A percentile compares a stretch with the other conserved stretches of the same genome.
These are phyloP conservation scores for Eucommia ulmoides DNA, from an alignment of 257 asterid genomes.

Conservation along the genomic window DNA sequence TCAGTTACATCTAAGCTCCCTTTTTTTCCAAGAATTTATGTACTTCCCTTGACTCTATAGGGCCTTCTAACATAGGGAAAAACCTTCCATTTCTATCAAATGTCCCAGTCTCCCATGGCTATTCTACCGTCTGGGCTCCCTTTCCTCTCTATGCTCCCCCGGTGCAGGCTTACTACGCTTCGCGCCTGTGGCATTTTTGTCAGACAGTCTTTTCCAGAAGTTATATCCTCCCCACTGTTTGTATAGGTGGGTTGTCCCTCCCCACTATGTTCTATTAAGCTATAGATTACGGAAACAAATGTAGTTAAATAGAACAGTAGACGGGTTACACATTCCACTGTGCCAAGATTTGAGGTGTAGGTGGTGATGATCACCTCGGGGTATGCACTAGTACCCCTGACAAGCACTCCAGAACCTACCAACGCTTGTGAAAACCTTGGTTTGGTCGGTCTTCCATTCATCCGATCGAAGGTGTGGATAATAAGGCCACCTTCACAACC, in stretches of 20 bases:
- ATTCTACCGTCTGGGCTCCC: neutral
- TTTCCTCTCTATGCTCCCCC: neutral
- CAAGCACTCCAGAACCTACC: neutral
- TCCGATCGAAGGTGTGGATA: too few species aligned
- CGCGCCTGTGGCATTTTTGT: neutral
- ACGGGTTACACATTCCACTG: neutral
- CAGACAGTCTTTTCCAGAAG: neutral
- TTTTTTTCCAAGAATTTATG: neutral
- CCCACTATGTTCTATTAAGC: neutral
- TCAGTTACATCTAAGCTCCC: slow-evolving; percentile 1
- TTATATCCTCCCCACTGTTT: neutral
- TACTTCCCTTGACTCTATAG: neutral
- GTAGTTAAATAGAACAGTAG: neutral
- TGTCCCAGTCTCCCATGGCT: neutral
- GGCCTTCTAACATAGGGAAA: neutral
- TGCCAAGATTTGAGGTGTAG: neutral
- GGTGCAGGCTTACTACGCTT: neutral
- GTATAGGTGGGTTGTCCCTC: neutral
- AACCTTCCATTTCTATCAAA: neutral
- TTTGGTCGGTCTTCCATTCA: too few species aligned
- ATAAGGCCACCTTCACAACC: slow-evolving; percentile 9
- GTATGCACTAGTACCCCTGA: neutral
- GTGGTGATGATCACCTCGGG: neutral
- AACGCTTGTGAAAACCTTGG: neutral
- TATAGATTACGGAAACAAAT: neutral